Evolutionary conservation across 768 basidiomycete genomes (phyloP), one percentile per base, ranked within the genome.

Genomic region (Tephrocybe sp.): DNA sequence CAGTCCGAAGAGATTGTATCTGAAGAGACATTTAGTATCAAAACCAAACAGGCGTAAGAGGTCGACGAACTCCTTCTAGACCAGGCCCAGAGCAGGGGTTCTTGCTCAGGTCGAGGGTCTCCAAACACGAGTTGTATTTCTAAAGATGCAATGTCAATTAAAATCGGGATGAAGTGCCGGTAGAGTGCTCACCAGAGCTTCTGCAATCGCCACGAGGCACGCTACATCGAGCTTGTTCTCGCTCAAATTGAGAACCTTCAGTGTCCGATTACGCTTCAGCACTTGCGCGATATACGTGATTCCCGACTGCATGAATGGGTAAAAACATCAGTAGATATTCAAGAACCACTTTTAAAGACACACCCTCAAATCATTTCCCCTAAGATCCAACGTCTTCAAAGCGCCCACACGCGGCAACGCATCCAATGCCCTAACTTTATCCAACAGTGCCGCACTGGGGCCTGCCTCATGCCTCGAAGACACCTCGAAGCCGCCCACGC

Each of bases 101-200:
- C 60, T 86, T 85, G 64, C 86, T 90, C 44, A 99, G 67, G 66
- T 99, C 97, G 1, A 99, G 79, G 1, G 95, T 98, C 67, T 99
- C 97, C 18, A 99, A 73, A 46, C 85, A 83, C 2, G 89, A 82
- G 62, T 99, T 99, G 64, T 96, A 97, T 86, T 97, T 98, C 88
- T 96, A 55, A 0, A 15, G 6, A 14, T 43, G 33, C 4, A 8
- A 17, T 41, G 18, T 58, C 10, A 58, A 28, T 21, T 9, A 21
- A n/a, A n/a, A n/a, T n/a, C n/a, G n/a, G n/a, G n/a, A n/a, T n/a
- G n/a, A n/a, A n/a, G n/a, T n/a, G n/a, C n/a, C n/a, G n/a, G n/a
- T 21, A 17, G 23, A 18, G 32, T 42, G 73, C 85, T 59, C 51
- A 95, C 93, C 65, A 99, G 67, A 1, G 94, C 89, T 67, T 99